phyloP scores from a whole-genome alignment of 805 yeast genomes.

The Metschnikowia orientalis region DNA sequence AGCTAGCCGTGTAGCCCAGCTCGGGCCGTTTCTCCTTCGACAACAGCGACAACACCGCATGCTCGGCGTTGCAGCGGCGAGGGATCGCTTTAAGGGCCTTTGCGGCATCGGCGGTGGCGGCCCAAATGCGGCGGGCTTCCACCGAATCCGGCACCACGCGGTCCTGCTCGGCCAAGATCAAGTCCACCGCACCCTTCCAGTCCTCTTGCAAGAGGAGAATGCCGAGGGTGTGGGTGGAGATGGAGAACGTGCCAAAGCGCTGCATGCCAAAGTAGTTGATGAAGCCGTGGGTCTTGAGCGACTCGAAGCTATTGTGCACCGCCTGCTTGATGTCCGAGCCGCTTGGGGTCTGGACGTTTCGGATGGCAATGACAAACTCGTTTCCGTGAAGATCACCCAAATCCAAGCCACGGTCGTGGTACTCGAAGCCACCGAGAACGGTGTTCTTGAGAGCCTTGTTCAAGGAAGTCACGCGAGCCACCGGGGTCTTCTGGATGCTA shows the following conservation, averaged over 20 bases:
- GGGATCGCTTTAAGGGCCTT: conserved; percentile 77
- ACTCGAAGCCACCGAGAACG: conserved; percentile 72
- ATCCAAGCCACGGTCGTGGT: conserved; percentile 54
- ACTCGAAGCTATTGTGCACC: conserved; percentile 49
- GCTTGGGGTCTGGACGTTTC: conserved; percentile 44
- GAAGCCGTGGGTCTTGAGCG: conserved; percentile 67
- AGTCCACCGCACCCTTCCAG: conserved; percentile 76
- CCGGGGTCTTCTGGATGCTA: conserved; percentile 62
- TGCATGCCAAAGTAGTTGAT: conserved; percentile 98
- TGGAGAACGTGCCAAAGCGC: conserved; percentile 92
- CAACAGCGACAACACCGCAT: conserved; percentile 60
- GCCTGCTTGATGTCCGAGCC: conserved; percentile 38
- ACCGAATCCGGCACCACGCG: conserved; percentile 76
- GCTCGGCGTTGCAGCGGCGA: conserved; percentile 80
- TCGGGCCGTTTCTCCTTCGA: conserved; percentile 46
- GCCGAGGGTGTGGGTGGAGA: conserved; percentile 88
- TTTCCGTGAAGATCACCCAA: conserved; percentile 88
- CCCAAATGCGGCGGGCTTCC: conserved; percentile 83
- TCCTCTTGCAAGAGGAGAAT: conserved; percentile 61
- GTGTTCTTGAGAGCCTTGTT: conserved; percentile 76
- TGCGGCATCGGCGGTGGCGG: conserved; percentile 60
- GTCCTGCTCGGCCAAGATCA: conserved; percentile 81
- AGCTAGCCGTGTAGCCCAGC: conserved; percentile 40
- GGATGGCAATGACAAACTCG: conserved; percentile 78
- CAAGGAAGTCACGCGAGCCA: conserved; percentile 69